Percentiles rank a stretch among this genome's conserved stretches.
These are phyloP conservation scores for Pyricularia pennisetigena DNA, from an alignment of 2,329 filamentous ascomycete genomes.

Conservation along the genomic window DNA sequence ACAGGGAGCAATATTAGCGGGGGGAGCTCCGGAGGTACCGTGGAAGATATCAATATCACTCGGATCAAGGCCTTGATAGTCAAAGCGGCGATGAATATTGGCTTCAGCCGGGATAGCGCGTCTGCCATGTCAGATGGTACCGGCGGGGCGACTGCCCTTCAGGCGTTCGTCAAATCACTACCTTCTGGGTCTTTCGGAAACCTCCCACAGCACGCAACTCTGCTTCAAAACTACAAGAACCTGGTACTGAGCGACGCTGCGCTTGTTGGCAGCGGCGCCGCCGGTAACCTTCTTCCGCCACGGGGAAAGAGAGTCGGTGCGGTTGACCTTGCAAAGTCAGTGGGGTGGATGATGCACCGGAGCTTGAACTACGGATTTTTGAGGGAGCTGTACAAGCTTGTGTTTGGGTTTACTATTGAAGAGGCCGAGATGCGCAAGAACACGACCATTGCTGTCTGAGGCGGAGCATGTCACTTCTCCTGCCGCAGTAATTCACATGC, in stretches of 20 bases:
- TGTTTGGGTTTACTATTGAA: slow-evolving; percentile 76
- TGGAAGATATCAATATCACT: slow-evolving; percentile 68
- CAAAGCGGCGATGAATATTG: slow-evolving; percentile 77
- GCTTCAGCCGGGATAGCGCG: slow-evolving; percentile 56
- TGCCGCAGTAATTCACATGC: background rate
- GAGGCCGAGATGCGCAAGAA: slow-evolving; percentile 62
- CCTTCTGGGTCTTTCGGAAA: slow-evolving; percentile 72
- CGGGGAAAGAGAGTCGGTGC: slow-evolving; percentile 53
- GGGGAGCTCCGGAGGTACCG: slow-evolving; percentile 18
- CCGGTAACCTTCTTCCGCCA: slow-evolving; percentile 31
- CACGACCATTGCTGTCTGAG: slow-evolving; percentile 47
- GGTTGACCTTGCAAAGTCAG: slow-evolving; percentile 69
- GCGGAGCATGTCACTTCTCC: background rate
- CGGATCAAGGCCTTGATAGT: slow-evolving; percentile 72
- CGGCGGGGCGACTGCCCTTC: slow-evolving; percentile 45
- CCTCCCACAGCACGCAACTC: slow-evolving; percentile 55
- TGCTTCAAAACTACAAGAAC: slow-evolving; percentile 73
- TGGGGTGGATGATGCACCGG: slow-evolving; percentile 63
- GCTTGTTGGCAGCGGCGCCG: slow-evolving; percentile 14
- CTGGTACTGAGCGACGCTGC: slow-evolving; percentile 61
- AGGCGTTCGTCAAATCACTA: slow-evolving; percentile 66
- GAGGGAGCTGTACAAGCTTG: slow-evolving; percentile 69
- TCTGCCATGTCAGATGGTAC: slow-evolving; percentile 25
- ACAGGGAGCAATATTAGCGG: background rate
- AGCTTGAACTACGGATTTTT: slow-evolving; percentile 69